Conservation (phyloP, 1,284 basidiomycete species). For the Athelia psychrophila region DNA sequence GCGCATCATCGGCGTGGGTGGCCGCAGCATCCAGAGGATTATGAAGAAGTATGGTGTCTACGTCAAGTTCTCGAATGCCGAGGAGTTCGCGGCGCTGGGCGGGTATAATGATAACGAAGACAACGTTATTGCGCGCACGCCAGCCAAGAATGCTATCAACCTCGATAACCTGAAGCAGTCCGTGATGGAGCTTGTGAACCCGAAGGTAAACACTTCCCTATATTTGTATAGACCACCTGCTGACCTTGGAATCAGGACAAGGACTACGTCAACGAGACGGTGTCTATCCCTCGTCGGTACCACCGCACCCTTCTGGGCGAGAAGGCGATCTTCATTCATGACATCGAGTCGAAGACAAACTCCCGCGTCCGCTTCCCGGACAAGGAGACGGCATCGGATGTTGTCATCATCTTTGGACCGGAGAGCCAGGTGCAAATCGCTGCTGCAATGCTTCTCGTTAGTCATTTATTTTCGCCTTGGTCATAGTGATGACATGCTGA, state of each 20-base stretch:
- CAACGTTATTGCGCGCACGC: conserved; percentile 96
- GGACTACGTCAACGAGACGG: conserved; percentile 92
- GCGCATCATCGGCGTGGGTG: conserved; percentile 98
- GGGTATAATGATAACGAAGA: conserved; percentile 98
- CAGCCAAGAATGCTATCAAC: conserved; percentile 96
- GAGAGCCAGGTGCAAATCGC: conserved; percentile 97
- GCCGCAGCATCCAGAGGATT: conserved; percentile 97
- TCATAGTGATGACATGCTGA: conserved; percentile 7
- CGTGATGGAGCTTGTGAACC: conserved; percentile 97
- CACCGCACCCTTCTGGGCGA: conserved; percentile 94
- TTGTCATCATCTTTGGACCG: conserved; percentile 93
- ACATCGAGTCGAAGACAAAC: conserved; percentile 96
- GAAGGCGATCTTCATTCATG: conserved; percentile 95
- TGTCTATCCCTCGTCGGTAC: conserved; percentile 91
- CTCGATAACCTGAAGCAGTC: conserved; percentile 94
- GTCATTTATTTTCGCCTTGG: conserved; percentile 23
- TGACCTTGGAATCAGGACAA: conserved; percentile 66
- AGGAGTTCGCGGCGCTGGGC: conserved; percentile 93
- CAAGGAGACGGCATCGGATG: conserved; percentile 90
- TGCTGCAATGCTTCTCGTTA: conserved; percentile 89
- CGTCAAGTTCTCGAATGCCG: conserved; percentile 98
- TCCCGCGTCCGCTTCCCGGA: conserved; percentile 94
- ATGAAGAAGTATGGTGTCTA: conserved; percentile 99
- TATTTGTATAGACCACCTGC: conserved; percentile 1
- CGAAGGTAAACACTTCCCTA: conserved; percentile 62